A percentile compares a stretch with the other conserved stretches of the same genome.
These are phyloP conservation scores for Dioscorea dumetorum DNA, from an alignment of 106 monocot species.

Conservation along the genomic window DNA sequence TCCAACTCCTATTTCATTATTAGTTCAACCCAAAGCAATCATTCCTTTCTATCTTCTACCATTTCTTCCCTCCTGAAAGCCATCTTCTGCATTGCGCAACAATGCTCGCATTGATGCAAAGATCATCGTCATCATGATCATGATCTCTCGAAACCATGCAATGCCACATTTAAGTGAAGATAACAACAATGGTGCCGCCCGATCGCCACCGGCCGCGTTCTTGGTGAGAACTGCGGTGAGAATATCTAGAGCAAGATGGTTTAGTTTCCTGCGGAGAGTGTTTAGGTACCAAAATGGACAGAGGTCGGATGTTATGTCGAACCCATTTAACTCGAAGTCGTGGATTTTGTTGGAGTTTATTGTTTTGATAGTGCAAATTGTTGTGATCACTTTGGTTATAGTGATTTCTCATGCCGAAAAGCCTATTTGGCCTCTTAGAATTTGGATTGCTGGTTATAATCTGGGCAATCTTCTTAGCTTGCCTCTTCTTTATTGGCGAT, in stretches of 20 bases:
- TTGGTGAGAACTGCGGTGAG: slow-evolving; percentile 39
- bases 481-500: slow-evolving; percentile 71
- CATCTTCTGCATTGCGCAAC: not conserved
- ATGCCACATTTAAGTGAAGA: not conserved
- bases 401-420: slow-evolving; percentile 35
- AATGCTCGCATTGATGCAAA: not conserved
- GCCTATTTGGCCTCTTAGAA: slow-evolving; percentile 65
- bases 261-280: slow-evolving; percentile 60
- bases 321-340: slow-evolving; percentile 61
- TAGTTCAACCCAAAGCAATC: not conserved
- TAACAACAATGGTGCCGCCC: not conserved
- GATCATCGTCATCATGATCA: not conserved
- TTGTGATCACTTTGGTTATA: slow-evolving; percentile 22
- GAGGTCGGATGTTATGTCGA: slow-evolving; percentile 51
- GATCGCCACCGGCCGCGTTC: slow-evolving; percentile 12
- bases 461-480: slow-evolving; percentile 63
- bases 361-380: slow-evolving; percentile 37
- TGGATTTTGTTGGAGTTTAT: slow-evolving; percentile 60
- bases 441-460: slow-evolving; percentile 68
- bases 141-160: not conserved
- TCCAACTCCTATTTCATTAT: not conserved
- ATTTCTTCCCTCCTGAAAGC: not conserved
- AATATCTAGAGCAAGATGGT: slow-evolving; percentile 75
- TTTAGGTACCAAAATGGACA: slow-evolving; percentile 78
- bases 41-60: not conserved